Evolutionary conservation across 208 protist species (phyloP), one percentile per base, ranked within the genome.

Genomic region (Wallacemonas sp.): DNA sequence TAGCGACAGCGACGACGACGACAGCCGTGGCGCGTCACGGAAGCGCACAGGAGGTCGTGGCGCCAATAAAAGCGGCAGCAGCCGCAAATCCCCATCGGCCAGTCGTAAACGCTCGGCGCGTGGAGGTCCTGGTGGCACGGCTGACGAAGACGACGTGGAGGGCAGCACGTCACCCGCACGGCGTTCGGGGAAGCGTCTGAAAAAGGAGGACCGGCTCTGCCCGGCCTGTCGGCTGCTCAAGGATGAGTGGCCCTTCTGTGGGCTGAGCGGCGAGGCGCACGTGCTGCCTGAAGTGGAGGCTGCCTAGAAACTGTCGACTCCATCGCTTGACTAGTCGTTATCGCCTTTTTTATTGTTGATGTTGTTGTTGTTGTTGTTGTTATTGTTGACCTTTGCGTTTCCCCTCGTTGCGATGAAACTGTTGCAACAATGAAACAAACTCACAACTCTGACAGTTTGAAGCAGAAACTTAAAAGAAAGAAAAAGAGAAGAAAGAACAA

Each of bases 241-340:
- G 64, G 54, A 72, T n/a, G 72, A 90, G 22, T 90, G 84, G 84
- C 72, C 74, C 0, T 90, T 79, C 68, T 90, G 84, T 48, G 84
- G 84, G 14, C 28, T 90, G 11, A 76, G 78, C 4, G 84, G 80
- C 33, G 76, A 85, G 12, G 46, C 65, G n/a, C 81, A 91, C 61
- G 69, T 73, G 1, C 16, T 70, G 26, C 44, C 25, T 16, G 65
- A 69, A 3, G 25, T n/a, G 16, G 28, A 25, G 2, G 50, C 64
- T 7, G 32, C 49, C 18, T 45, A 25, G 48, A 44, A 14, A 23
- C 26, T 44, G 39, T 33, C 26, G n/a, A n/a, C n/a, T n/a, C n/a
- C n/a, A n/a, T n/a, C n/a, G n/a, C n/a, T n/a, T 44, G 18, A 18
- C 39, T 44, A 18, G 11, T 11, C 18, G 39, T 44, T 44, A n/a